These are phyloP conservation scores for Pestalotiopsis sp. DNA, from an alignment of 2,329 filamentous ascomycete species.

Conservation along the genomic window DNA sequence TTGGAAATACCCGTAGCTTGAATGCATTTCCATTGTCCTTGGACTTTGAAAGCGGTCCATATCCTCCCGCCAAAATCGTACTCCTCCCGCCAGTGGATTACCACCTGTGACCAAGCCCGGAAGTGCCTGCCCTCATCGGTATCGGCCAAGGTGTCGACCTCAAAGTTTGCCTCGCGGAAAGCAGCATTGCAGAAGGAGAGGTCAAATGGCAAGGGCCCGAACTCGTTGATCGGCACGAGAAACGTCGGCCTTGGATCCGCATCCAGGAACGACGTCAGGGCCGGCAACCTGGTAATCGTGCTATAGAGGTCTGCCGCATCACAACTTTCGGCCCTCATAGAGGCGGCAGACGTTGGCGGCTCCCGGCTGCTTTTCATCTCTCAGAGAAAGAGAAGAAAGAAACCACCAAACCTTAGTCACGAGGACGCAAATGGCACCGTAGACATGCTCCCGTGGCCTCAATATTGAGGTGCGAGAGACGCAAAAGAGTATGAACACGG, in stretches of 20 bases:
- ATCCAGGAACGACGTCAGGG: conserved; percentile 9
- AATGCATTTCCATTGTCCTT: conserved; percentile 13
- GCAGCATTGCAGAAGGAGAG: conserved; percentile 7
- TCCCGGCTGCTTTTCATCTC: neutral
- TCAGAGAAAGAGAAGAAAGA: neutral
- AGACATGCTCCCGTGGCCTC: neutral
- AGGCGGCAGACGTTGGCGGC: neutral
- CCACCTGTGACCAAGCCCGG: conserved; percentile 12
- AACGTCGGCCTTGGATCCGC: conserved; percentile 16
- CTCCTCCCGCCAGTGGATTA: conserved; percentile 11
- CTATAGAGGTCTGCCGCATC: neutral
- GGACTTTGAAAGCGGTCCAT: conserved; percentile 14
- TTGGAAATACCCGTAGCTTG: neutral
- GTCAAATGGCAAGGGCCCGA: conserved; percentile 1
- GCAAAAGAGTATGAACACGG: neutral
- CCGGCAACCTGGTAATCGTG: neutral
- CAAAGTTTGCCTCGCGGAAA: neutral
- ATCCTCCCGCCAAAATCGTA: conserved; percentile 9
- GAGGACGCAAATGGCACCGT: neutral
- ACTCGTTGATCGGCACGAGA: conserved; percentile 9
- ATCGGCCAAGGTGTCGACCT: neutral
- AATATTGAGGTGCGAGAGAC: neutral
- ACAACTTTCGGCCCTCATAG: neutral
- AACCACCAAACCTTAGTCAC: neutral
- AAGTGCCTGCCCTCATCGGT: conserved; percentile 7